Conservation (phyloP, 495 filamentous ascomycete species). For the Trichoderma orchidacearum region DNA sequence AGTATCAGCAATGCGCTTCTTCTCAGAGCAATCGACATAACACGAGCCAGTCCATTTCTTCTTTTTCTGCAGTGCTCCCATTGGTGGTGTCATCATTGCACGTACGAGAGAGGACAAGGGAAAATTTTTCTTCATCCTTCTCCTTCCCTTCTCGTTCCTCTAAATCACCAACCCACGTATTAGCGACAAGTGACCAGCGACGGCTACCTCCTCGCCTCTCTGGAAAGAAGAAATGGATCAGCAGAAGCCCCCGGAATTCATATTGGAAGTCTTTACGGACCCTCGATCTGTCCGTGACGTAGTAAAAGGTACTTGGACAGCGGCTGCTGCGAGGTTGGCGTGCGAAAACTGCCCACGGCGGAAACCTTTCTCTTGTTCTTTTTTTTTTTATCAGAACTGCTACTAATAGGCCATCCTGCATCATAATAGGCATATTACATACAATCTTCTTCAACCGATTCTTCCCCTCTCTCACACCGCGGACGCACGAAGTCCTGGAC, state of each 20-base stretch:
- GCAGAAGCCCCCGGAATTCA: conserved; percentile 61
- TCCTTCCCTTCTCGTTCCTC: neutral
- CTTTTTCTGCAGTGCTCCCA: neutral
- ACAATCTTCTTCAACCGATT: conserved; percentile 99
- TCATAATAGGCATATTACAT: conserved; percentile 64
- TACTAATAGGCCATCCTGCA: neutral
- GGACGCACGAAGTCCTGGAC: conserved; percentile 80
- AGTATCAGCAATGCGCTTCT: neutral
- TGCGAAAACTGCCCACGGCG: no score
- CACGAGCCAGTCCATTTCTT: neutral
- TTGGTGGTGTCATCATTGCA: neutral
- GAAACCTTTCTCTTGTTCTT: neutral
- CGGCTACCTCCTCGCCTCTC: neutral
- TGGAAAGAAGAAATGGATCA: conserved; percentile 28
- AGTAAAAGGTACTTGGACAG: conserved; percentile 62
- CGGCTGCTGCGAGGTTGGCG: neutral
- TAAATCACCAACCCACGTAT: no score
- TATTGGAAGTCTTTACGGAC: conserved; percentile 73
- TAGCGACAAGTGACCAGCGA: neutral
- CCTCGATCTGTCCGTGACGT: conserved; percentile 76
- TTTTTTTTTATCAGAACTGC: neutral
- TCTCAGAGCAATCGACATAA: neutral
- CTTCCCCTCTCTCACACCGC: conserved; percentile 76
- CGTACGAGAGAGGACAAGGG: neutral
- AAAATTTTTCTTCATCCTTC: neutral